Evolutionary conservation across 2,329 filamentous ascomycete genomes (phyloP), one percentile per base, ranked within the genome.

Genomic region (Cephalotrichum gorgonifer): DNA sequence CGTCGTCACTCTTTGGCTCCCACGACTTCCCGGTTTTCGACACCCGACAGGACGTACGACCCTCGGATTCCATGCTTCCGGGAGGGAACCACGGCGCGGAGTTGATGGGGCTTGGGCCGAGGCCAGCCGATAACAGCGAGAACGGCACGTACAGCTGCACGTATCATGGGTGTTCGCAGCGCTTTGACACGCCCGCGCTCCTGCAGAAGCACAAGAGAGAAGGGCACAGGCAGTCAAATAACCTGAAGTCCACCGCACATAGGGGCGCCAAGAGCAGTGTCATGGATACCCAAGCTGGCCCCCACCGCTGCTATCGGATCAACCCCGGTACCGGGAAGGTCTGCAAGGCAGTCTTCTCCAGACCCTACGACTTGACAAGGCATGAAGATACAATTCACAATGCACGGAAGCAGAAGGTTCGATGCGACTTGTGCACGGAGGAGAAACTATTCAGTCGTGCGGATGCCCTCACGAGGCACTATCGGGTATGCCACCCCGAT

Each of bases 301-400:
- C 93, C 28, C 93, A 97, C 71, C 85, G 84, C 58, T 98, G 93
- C 66, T 86, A 90, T 60, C 82, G 90, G 56, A 88, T 91, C 68
- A 97, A 97, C 66, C 91, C 91, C 2, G 91, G 87, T 54, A 97
- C 93, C 0, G 88, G 88, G 54, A 96, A 96, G 70, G 85, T 89
- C 0, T 97, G 93, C 76, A 91, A 88, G 63, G 94, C 89, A 0
- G 75, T 95, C 48, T 97, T 98, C 67, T 96, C 91, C 1, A 76
- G 93, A 20, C 93, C 93, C 2, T 98, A 98, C 72, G 93, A 98
- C 65, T 75, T 98, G 47, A 98, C 93, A 0, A 78, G 93, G 22
- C 93, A 98, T 62, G 93, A 98, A 64, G 91, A 96, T 56, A 97
- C 93, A 0, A 97, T 97, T 55, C 93, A 97, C 75, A 96, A 96